Evolutionary conservation across 1,284 basidiomycete species (phyloP), one percentile per base, ranked within the genome.

Genomic region (Fomitopsis pinicola): DNA sequence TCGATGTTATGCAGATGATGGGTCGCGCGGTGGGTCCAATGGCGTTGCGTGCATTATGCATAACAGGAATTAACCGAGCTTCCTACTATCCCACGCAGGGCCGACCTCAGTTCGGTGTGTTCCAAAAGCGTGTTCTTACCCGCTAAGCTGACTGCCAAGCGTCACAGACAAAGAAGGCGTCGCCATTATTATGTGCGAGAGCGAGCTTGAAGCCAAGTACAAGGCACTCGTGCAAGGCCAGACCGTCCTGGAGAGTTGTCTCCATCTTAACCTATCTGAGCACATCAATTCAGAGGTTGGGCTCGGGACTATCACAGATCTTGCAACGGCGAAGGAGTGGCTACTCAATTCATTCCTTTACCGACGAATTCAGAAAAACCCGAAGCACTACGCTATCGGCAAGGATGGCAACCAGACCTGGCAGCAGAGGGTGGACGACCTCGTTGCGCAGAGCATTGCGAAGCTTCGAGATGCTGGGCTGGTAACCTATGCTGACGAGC

Each of bases 201-300:
- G 76, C 28, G 82, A 85, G n/a, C 78, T 92, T 0, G 88, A 91
- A 70, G 70, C 74, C 10, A 92, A 93, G 69, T 95, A 94, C 72
- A 80, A 80, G 55, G 75, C 80, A 14, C 79, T 93, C 42, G 78
- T 80, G 1, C 85, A 88, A 66, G 88, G 85, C 17, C 82, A 80
- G 60, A 94, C 89, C 0, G 76, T 88, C 28, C 79, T 97, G 42
- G 95, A 97, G 74, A 95, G 92, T 72, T 89, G 83, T 64, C 81
- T 97, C 35, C 95, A 97, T 72, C 77, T 79, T 57, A 91, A 92
- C 69, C 83, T 98, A 10, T 79, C 87, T 1, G 95, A 97, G 72
- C 94, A 97, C 72, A 77, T 98, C 68, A 97, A 97, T 71, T 95
- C 94, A 2, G 96, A 98, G 76, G 90, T 97, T 58, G 89, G 89